Conservation (phyloP, 2,329 filamentous ascomycete species). For the Aspergillus amoenus region DNA sequence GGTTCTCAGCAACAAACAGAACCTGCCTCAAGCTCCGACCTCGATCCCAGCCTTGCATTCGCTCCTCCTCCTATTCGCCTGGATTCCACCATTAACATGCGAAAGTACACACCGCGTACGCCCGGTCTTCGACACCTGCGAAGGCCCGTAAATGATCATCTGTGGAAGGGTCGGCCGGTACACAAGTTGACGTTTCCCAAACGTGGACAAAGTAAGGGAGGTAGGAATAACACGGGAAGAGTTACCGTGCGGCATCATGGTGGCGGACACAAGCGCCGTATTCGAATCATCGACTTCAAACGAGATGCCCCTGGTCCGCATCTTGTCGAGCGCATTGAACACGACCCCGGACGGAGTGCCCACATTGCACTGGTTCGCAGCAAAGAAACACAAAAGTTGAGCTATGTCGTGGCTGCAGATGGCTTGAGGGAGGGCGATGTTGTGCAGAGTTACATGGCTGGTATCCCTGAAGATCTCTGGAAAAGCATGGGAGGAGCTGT, state of each 20-base stretch:
- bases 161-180: conserved; percentile 90
- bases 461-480: conserved; percentile 83
- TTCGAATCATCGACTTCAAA: conserved; percentile 86
- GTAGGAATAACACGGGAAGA: conserved; percentile 81
- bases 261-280: conserved; percentile 87
- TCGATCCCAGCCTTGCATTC: conserved; percentile 40
- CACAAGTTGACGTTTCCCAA: conserved; percentile 84
- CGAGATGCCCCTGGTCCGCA: conserved; percentile 78
- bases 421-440: conserved; percentile 89
- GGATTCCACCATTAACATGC: conserved; percentile 53
- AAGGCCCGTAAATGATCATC: conserved; percentile 90
- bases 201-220: conserved; percentile 89
- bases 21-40: conserved; percentile 33
- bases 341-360: conserved; percentile 88
- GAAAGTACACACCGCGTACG: conserved; percentile 90
- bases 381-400: conserved; percentile 70
- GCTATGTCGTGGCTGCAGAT: conserved; percentile 93
- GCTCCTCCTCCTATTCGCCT: conserved; percentile 47
- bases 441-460: conserved; percentile 86
- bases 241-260: conserved; percentile 90
- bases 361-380: conserved; percentile 87
- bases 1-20: conserved; percentile 38
- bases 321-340: conserved; percentile 88
- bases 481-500: conserved; percentile 89
- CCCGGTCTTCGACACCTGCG: conserved; percentile 89